phyloP scores from a whole-genome alignment of 495 filamentous ascomycete species.

The Chaetomium cochliodes region DNA sequence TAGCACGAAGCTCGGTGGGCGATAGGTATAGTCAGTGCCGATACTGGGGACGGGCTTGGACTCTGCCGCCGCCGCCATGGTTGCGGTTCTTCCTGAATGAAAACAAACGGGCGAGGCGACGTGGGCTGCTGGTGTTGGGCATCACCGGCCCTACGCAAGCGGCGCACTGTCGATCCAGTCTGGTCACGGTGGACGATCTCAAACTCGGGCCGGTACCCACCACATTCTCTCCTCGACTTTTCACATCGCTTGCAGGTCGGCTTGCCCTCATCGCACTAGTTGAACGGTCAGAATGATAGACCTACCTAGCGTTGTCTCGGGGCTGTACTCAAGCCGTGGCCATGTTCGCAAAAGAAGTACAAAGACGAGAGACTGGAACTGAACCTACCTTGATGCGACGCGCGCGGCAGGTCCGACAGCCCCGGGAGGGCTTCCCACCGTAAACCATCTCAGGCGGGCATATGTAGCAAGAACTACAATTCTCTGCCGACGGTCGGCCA shows the following conservation, averaged over 20 bases:
- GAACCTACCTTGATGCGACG: constrained; percentile 66
- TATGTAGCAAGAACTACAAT: neutral
- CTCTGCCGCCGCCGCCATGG: constrained; percentile 12
- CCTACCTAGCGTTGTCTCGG: neutral
- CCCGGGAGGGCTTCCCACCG: constrained; percentile 68
- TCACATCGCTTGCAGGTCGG: constrained; percentile 66
- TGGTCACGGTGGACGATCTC: constrained; percentile 68
- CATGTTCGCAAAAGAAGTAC: neutral
- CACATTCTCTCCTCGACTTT: constrained; percentile 64
- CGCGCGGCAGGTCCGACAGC: constrained; percentile 67
- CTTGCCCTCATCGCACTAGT: constrained; percentile 64
- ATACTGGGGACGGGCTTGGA: constrained; percentile 20
- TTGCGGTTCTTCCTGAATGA: constrained; percentile 19
- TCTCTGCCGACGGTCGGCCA: neutral
- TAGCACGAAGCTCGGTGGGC: constrained; percentile 53
- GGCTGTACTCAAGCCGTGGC: too few relatives aligned
- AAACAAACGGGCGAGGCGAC: constrained; percentile 6
- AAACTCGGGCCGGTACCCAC: constrained; percentile 64
- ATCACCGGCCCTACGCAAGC: constrained; percentile 32
- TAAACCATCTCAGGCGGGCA: constrained; percentile 59
- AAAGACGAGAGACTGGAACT: neutral
- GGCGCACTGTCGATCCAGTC: constrained; percentile 56
- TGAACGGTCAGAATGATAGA: neutral
- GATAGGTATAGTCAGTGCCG: constrained; percentile 33
- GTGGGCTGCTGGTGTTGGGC: neutral